A percentile compares a stretch with the other conserved stretches of the same genome.
phyloP scores from a whole-genome alignment of 1,284 basidiomycete species.

The Cystobasidiaceae sp. region DNA sequence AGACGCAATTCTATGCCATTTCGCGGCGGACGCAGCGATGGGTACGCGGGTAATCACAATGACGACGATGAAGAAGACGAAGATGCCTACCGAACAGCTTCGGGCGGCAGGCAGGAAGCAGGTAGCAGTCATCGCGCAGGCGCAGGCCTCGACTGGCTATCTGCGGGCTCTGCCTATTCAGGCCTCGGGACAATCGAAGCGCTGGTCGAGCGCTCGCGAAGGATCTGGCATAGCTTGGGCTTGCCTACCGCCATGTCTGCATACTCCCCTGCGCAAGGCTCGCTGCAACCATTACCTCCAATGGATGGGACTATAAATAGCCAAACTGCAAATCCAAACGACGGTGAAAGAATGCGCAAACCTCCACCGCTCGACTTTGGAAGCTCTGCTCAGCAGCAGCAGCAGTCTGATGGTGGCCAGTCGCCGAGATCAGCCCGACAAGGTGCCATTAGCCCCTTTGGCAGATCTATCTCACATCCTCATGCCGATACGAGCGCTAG shows the following conservation, averaged over 20 bases:
- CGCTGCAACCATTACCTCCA: not conserved
- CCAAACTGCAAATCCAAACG: too few species aligned
- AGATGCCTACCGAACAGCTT: constrained; percentile 24
- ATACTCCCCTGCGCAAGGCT: too few species aligned
- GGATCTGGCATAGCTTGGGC: constrained; percentile 12
- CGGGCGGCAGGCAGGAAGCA: constrained; percentile 42
- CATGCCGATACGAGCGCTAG: not conserved
- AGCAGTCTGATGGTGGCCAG: too few species aligned
- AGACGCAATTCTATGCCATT: not conserved
- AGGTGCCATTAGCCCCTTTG: too few species aligned
- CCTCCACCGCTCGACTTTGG: not conserved
- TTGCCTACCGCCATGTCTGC: constrained; percentile 9
- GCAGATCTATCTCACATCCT: constrained; percentile 6
- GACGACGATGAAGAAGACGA: constrained; percentile 43
- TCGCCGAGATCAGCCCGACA: too few species aligned
- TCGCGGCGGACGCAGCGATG: not conserved
- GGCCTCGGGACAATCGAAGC: constrained; percentile 29
- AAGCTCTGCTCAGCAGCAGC: not conserved
- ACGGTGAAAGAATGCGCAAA: constrained; percentile 4
- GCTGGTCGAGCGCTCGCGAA: constrained; percentile 15
- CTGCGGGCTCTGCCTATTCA: constrained; percentile 51
- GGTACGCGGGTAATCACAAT: too few species aligned
- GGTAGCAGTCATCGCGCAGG: constrained; percentile 59
- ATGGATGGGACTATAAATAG: not conserved
- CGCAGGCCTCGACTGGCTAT: constrained; percentile 47